These are phyloP conservation scores for Avena eriantha DNA, from an alignment of 176 grass and related monocot genomes.

Conservation along the genomic window DNA sequence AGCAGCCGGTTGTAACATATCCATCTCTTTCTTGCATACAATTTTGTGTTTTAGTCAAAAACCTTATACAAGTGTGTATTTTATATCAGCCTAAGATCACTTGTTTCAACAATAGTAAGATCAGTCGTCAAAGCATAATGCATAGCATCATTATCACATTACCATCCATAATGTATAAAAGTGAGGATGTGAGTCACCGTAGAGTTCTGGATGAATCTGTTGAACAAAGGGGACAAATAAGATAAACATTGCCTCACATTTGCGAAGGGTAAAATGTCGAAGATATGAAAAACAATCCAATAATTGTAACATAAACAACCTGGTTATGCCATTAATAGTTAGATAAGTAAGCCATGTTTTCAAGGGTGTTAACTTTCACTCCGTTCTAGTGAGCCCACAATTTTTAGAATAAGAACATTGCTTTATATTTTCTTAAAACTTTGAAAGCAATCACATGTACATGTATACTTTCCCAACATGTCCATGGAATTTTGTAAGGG, in stretches of 20 bases:
- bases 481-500: not conserved
- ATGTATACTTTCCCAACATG: not conserved
- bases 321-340: not conserved
- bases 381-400: not conserved
- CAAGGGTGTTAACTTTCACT: not conserved
- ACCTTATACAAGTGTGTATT: not conserved
- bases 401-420: not conserved
- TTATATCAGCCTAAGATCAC: not conserved
- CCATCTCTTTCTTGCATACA: not conserved
- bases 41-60: not conserved
- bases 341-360: not conserved
- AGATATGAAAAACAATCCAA: not conserved
- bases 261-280: not conserved
- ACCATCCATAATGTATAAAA: constrained; percentile 1
- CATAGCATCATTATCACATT: not conserved
- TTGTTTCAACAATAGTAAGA: not conserved
- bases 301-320: not conserved
- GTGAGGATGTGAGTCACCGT: constrained; percentile 8
- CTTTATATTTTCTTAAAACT: not conserved
- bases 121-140: not conserved
- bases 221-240: not conserved
- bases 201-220: not conserved
- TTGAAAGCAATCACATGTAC: not conserved
- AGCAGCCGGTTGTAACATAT: not conserved
- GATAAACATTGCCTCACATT: not conserved